Base-by-base conservation (phyloP, 2,329 filamentous ascomycete genomes). In the Arachnopeziza araneosa region DNA sequence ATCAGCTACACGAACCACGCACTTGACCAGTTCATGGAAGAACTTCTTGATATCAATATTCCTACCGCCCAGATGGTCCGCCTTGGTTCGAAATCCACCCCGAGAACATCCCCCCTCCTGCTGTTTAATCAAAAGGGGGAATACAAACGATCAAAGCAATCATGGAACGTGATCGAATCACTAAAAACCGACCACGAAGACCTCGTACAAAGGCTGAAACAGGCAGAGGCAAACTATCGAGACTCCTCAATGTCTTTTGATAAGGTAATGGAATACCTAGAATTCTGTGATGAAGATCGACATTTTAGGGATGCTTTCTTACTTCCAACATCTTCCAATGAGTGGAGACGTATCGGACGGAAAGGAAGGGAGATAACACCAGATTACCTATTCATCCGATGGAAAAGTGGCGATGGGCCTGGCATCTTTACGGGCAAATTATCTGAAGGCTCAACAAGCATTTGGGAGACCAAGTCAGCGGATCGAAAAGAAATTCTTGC, bases 301-400 rank as follows among this genome's bases (percentile, higher is more conserved):
- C 70, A 74, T 0, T 88, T 82, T 61, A 84, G 79, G 66, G 75
- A 82, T 1, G 84, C 86, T 0, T 82, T 91, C 9, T 69, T 68
- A 1, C 62, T 86, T 0, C 83, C 85, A 0, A 63, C 74, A 0
- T 62, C 70, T 0, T 64, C 75, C 0, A 74, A 80, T 24, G 82
- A 77, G 0, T 84, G 82, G 74, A 66, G 52, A 0, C 60, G 71
- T 0, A 76, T 84, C 0, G 83, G 79, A 0, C 74, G 69, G 6
- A 67, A 73, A 0, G 82, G 82, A 1, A 82, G 78, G 52, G 19
- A 30, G 0, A 66, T 88, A 7, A 63, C 64, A 0, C 59, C 72
- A 0, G 71, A 73, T 50, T 85, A 88, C 65, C 75, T 90, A 0
- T 74, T 82, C 22, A 60, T 78, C 6, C 73, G 75, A 44, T 91